phyloP scores from a whole-genome alignment of 495 filamentous ascomycete genomes.

The Talaromyces trachyspermus region DNA sequence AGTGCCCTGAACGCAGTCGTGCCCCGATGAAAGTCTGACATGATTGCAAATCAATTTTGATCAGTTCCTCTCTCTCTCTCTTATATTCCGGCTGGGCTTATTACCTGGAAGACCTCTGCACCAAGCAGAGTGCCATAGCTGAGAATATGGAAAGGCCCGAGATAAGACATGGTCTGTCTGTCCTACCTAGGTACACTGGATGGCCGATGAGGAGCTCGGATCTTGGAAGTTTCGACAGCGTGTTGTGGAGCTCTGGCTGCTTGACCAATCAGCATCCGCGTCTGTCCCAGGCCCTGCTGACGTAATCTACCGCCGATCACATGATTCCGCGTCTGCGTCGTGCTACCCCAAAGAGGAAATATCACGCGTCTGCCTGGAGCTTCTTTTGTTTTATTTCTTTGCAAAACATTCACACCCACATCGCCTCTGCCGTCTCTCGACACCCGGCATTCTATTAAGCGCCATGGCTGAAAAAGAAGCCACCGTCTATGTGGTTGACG shows the following conservation, averaged over 20 bases:
- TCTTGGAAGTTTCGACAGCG: no score
- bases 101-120: slow-evolving; percentile 69
- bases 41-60: neutral
- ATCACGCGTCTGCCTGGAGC: slow-evolving; percentile 40
- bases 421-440: no score
- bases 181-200: neutral
- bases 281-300: neutral
- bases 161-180: slow-evolving; percentile 33
- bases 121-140: slow-evolving; percentile 79
- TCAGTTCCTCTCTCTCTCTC: slow-evolving; percentile 4
- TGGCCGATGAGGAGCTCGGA: slow-evolving; percentile 1
- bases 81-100: neutral
- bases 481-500: slow-evolving; percentile 84
- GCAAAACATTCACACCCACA: no score
- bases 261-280: neutral
- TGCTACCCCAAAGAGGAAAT: slow-evolving; percentile 31
- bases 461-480: slow-evolving; percentile 96
- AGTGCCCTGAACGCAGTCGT: slow-evolving; percentile 66
- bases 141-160: slow-evolving; percentile 65
- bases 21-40: slow-evolving; percentile 70
- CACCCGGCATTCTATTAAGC: no score
- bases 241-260: neutral
- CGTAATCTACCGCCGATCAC: slow-evolving; percentile 24
- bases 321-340: slow-evolving; percentile 28
- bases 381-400: slow-evolving; percentile 7